Evolutionary conservation across 1,139 yeast genomes (phyloP).

Genomic region (Cylindricascospora bacillispora): DNA sequence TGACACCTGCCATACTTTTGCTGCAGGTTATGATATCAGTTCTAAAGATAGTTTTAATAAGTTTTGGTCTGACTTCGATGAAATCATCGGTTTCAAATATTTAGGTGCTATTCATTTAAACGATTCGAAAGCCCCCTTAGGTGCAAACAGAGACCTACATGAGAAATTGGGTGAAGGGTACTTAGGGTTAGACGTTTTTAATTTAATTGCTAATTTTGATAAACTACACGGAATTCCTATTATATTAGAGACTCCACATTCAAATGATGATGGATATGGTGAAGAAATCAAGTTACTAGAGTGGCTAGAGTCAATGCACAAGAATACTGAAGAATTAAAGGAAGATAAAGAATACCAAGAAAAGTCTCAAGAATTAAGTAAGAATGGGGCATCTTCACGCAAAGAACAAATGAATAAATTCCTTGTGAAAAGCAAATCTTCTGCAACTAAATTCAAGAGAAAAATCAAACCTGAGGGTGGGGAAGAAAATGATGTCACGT

Average conservation of each 20-base stretch:
- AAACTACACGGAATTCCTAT: slow-evolving; percentile 59
- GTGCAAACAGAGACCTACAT: slow-evolving; percentile 83
- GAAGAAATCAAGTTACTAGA: slow-evolving; percentile 57
- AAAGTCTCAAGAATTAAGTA: slow-evolving; percentile 39
- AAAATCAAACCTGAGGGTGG: slow-evolving; percentile 8
- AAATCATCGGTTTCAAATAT: slow-evolving; percentile 59
- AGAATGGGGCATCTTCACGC: slow-evolving; percentile 47
- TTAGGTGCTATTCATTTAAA: slow-evolving; percentile 75
- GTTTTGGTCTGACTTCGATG: slow-evolving; percentile 69
- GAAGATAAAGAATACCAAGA: slow-evolving; percentile 45
- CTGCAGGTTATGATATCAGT: slow-evolving; percentile 89
- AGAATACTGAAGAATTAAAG: slow-evolving; percentile 35
- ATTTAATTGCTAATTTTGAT: slow-evolving; percentile 55
- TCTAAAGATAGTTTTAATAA: slow-evolving; percentile 40
- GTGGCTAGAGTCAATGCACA: slow-evolving; percentile 37
- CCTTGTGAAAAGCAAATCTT: slow-evolving; percentile 28
- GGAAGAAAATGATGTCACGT: slow-evolving; percentile 7
- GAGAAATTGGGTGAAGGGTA: slow-evolving; percentile 85
- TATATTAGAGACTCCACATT: slow-evolving; percentile 81
- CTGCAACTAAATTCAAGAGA: too few relatives aligned
- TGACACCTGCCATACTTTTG: slow-evolving; percentile 91
- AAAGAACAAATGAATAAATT: slow-evolving; percentile 30
- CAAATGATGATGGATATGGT: slow-evolving; percentile 53
- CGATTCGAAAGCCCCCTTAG: slow-evolving; percentile 89
- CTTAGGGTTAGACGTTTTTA: slow-evolving; percentile 71